phyloP scores from a whole-genome alignment of 148 eudicot species.

The Mesembryanthemum crystallinum region DNA sequence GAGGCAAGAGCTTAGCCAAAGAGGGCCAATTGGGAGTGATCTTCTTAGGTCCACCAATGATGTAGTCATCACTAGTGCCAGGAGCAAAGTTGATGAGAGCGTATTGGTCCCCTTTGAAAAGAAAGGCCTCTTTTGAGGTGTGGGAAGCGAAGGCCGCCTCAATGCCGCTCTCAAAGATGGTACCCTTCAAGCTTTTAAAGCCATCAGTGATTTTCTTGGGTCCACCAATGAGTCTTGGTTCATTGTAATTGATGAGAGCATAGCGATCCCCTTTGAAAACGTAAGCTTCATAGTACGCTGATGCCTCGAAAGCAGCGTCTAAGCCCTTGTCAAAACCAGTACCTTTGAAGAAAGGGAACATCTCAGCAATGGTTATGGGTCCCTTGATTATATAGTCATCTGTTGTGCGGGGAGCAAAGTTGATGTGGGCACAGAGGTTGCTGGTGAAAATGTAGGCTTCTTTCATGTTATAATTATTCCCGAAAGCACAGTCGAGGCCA shows the following conservation, averaged over 20 bases:
- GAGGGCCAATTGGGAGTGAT: constrained; percentile 6
- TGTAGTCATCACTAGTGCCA: neutral
- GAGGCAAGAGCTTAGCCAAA: neutral
- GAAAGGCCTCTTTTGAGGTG: neutral
- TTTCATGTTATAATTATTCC: neutral
- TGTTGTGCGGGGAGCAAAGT: neutral
- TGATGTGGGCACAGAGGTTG: neutral
- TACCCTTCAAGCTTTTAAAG: constrained; percentile 3
- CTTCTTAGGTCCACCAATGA: constrained; percentile 15
- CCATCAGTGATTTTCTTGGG: neutral
- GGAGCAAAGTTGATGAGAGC: constrained; percentile 12
- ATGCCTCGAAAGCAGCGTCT: constrained; percentile 15
- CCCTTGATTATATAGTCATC: neutral
- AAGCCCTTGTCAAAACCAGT: constrained; percentile 5
- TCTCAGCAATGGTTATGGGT: neutral
- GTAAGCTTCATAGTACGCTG: neutral
- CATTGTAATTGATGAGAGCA: neutral
- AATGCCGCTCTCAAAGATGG: constrained; percentile 14
- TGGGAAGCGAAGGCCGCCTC: constrained; percentile 17
- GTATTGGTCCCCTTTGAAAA: constrained; percentile 16
- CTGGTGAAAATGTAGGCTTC: constrained; percentile 4
- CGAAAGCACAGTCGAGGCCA: constrained; percentile 11
- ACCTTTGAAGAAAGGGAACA: constrained; percentile 14
- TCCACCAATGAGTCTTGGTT: neutral
- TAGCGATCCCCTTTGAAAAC: neutral